These are phyloP conservation scores for Solanum commersonii DNA, from an alignment of 257 asterid genomes.

Conservation along the genomic window DNA sequence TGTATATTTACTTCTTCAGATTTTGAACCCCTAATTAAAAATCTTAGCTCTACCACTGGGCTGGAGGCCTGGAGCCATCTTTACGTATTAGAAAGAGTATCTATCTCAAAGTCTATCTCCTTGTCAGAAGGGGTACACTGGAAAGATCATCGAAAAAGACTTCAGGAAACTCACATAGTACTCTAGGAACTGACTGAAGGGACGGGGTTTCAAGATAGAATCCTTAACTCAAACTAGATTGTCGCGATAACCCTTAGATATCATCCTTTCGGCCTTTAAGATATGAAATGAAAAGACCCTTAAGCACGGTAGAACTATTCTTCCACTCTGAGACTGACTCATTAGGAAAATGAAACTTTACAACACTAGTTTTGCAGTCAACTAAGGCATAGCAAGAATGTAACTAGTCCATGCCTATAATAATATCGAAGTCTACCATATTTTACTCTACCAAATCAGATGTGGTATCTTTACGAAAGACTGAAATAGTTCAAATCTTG, in stretches of 20 bases:
- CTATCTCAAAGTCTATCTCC: not conserved
- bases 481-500: too few species aligned
- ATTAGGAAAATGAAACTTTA: too few species aligned
- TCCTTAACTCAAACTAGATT: not conserved
- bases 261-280: not conserved
- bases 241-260: not conserved
- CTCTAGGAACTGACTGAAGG: not conserved
- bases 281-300: not conserved
- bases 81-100: too few species aligned
- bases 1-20: too few species aligned
- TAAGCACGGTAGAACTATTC: not conserved
- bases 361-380: not conserved
- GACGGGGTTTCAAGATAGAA: too few species aligned
- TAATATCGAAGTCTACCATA: not conserved
- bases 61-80: not conserved
- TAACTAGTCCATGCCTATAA: not conserved
- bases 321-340: not conserved
- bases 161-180: not conserved
- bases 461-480: not conserved
- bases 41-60: not conserved
- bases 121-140: not conserved
- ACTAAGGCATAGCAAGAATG: not conserved
- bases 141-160: too few species aligned
- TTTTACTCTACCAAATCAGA: not conserved
- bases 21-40: not conserved